Base-by-base conservation (phyloP, 257 asterid genomes). In the Salvia miltiorrhiza region DNA sequence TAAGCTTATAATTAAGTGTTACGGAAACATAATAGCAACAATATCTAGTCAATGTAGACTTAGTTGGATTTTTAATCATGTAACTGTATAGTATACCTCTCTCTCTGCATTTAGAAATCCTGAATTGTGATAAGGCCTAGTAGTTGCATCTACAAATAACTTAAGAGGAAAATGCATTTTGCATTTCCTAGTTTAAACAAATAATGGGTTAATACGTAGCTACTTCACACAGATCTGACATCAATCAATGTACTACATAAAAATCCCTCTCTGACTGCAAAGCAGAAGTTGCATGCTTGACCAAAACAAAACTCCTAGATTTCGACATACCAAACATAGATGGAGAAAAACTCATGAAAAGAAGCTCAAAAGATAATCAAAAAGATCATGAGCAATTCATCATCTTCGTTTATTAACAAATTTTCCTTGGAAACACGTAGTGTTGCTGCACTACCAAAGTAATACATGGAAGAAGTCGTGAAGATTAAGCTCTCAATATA, bases 181-280 rank as follows among this genome's bases (percentile, higher is more conserved):
- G 61, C 48, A 33, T 8, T 7, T 17, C 3, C 45, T 20, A 39
- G 24, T 65, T 30, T 14, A 40, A 61, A 59, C 35, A 53, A 54
- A 41, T 52, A 43, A 70, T 45, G 32, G 75, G 9, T 28, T 14
- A 16, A 45, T 14, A 30, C 9, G 11, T 23, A 56, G 8, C 19
- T 45, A 28, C 43, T 33, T 6, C 3, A 62, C 24, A 41, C 4
- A 35, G 49, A 19, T 43, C 49, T 26, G 35, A 32, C 43, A 67
- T 69, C 68, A 56, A 57, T 12, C 20, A n/a, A 48, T 24, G 65
- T 77, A 65, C 45, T 45, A n/a, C 43, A 44, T 48, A 7, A 35
- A 52, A 43, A 40, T 65, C 28, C 16, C 37, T 28, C 54, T 41
- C 4, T 48, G 8, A 21, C 28, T 63, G 49, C 39, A 41, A 30